Evolutionary conservation across 495 filamentous ascomycete species (phyloP).

Genomic region (Penicillium arizonense): DNA sequence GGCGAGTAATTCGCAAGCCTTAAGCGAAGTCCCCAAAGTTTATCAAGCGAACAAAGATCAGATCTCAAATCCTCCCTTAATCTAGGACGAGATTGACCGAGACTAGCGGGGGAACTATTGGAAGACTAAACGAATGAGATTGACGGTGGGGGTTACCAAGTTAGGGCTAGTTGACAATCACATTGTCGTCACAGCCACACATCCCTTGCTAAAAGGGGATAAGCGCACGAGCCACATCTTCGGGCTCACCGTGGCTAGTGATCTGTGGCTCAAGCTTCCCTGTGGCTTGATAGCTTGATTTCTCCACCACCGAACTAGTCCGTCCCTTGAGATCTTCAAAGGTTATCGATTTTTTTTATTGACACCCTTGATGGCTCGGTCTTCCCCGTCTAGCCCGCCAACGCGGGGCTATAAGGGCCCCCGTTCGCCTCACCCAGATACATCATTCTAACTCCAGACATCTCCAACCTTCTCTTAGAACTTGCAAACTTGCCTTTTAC

Average conservation of each 20-base stretch:
- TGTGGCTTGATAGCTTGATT: conserved; percentile 24
- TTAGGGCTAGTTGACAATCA: conserved; percentile 7
- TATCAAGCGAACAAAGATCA: background rate
- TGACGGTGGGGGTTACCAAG: background rate
- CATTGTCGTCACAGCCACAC: conserved; percentile 24
- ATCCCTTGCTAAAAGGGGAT: conserved; percentile 15
- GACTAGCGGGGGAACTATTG: conserved; percentile 18
- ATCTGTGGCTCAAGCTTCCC: conserved; percentile 24
- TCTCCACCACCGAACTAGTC: conserved; percentile 27
- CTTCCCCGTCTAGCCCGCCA: conserved; percentile 13
- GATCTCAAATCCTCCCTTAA: conserved; percentile 16
- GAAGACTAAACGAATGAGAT: conserved; percentile 14
- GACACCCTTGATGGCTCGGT: conserved; percentile 21
- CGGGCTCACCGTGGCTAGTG: conserved; percentile 23
- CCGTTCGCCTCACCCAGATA: conserved; percentile 6
- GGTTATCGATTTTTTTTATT: conserved; percentile 15
- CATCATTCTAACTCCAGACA: conserved; percentile 3
- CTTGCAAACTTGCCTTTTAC: background rate
- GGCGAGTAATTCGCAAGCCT: background rate
- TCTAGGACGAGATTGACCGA: conserved; percentile 10
- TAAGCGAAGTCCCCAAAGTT: no score
- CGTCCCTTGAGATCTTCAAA: conserved; percentile 31
- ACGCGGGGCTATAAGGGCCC: conserved; percentile 20
- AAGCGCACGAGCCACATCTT: conserved; percentile 24
- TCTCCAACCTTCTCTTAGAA: background rate